Conservation (phyloP, 1,139 yeast species). For the Saccharomyces pastorianus region DNA sequence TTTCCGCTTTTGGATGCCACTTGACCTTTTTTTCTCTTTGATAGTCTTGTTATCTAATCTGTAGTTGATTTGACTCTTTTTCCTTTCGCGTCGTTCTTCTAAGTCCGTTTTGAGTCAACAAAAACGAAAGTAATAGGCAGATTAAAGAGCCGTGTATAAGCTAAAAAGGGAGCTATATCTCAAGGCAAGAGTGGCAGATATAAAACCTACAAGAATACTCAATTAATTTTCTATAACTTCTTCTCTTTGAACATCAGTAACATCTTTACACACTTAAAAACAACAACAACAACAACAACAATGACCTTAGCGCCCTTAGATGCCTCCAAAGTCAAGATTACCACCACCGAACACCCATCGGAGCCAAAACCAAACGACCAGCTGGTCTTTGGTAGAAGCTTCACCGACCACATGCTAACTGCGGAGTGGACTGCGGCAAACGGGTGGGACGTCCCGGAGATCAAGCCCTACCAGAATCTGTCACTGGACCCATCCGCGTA, state of each 20-base stretch:
- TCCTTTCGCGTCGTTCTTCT: neutral
- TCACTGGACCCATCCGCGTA: conserved; percentile 76
- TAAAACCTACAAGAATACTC: too few relatives aligned
- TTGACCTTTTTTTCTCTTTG: neutral
- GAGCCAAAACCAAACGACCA: conserved; percentile 60
- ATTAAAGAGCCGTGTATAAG: neutral
- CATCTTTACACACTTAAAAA: too few relatives aligned
- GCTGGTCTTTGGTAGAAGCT: conserved; percentile 76
- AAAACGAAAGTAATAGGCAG: neutral
- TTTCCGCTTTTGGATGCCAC: neutral
- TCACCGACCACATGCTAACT: conserved; percentile 86
- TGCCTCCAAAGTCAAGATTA: conserved; percentile 57
- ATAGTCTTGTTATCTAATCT: neutral
- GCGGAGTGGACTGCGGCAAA: conserved; percentile 67
- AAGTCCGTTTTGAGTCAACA: neutral
- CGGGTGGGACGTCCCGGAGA: conserved; percentile 86
- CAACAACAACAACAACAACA: too few relatives aligned
- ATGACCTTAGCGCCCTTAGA: conserved; percentile 43
- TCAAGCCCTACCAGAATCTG: conserved; percentile 74
- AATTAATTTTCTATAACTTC: too few relatives aligned
- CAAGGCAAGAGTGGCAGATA: too few relatives aligned
- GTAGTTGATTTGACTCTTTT: neutral
- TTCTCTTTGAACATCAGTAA: too few relatives aligned
- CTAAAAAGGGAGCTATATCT: too few relatives aligned
- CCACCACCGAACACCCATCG: conserved; percentile 54